A percentile compares a stretch with the other conserved stretches of the same genome.
Evolutionary conservation across 2,329 filamentous ascomycete species (phyloP).

Genomic region (Macroventuria anomochaeta): DNA sequence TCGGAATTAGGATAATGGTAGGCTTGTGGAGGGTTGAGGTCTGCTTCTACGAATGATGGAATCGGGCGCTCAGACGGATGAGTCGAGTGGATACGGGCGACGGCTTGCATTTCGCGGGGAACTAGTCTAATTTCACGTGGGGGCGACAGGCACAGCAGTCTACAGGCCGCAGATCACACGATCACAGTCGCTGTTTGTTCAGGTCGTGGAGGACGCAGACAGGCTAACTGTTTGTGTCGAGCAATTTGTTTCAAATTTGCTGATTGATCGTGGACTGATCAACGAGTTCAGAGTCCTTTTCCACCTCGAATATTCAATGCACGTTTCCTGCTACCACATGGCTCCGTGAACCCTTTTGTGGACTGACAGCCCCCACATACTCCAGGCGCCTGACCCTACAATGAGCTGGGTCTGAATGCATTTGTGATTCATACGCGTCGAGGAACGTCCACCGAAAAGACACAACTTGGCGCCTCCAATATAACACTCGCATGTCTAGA

Average conservation of each 20-base stretch:
- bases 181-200: background rate
- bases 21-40: conserved; percentile 9
- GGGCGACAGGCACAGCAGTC: conserved; percentile 5
- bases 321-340: background rate
- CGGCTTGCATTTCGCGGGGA: conserved; percentile 2
- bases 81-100: conserved; percentile 14
- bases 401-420: conserved; percentile 9
- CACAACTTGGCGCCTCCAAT: conserved; percentile 6
- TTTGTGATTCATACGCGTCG: conserved; percentile 13
- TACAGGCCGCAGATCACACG: conserved; percentile 14
- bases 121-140: conserved; percentile 16
- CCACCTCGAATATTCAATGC: background rate
- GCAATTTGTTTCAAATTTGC: background rate
- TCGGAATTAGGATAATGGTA: conserved; percentile 6
- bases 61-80: conserved; percentile 11
- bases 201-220: background rate
- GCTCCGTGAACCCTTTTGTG: background rate
- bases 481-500: conserved; percentile 51
- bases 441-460: conserved; percentile 18
- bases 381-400: conserved; percentile 14
- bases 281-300: background rate
- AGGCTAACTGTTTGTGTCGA: background rate
- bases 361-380: conserved; percentile 6
- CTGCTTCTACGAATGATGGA: conserved; percentile 12
- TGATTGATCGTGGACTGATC: background rate